Percentiles rank a stretch among this genome's conserved stretches.
These are phyloP conservation scores for Ciborinia camelliae DNA, from an alignment of 2,329 filamentous ascomycete species.

Conservation along the genomic window DNA sequence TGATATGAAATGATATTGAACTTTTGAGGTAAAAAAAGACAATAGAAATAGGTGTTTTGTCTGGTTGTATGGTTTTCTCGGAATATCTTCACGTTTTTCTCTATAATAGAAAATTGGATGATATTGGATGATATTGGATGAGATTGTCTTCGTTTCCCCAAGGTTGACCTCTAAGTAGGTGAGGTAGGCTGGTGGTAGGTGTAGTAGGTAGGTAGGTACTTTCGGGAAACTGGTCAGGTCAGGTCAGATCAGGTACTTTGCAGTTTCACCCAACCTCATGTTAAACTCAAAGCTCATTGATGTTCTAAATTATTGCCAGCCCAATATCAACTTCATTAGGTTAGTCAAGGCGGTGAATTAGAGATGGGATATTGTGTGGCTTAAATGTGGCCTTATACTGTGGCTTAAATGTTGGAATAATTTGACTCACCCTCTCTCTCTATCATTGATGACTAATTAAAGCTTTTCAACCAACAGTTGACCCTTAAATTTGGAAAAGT, in stretches of 20 bases:
- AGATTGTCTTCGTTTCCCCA: background rate
- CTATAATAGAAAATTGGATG: background rate
- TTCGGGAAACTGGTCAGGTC: background rate
- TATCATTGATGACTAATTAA: background rate
- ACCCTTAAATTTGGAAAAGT: background rate
- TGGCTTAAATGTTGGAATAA: background rate
- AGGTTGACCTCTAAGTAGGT: no score
- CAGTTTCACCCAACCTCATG: no score
- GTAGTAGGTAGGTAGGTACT: no score
- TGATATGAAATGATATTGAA: background rate
- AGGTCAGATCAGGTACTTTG: background rate
- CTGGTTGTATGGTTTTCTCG: background rate
- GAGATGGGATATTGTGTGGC: background rate
- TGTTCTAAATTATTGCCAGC: slow-evolving; percentile 13
- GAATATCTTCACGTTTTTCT: background rate
- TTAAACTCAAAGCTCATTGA: background rate
- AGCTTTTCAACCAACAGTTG: no score
- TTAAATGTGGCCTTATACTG: background rate
- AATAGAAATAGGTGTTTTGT: background rate
- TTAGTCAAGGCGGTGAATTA: background rate
- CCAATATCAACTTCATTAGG: background rate
- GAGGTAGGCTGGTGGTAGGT: no score
- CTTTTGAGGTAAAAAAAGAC: background rate
- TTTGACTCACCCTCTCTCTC: no score
- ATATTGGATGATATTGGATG: background rate